Conservation (phyloP, 345 rosid species). For the Salix koriyanagi region DNA sequence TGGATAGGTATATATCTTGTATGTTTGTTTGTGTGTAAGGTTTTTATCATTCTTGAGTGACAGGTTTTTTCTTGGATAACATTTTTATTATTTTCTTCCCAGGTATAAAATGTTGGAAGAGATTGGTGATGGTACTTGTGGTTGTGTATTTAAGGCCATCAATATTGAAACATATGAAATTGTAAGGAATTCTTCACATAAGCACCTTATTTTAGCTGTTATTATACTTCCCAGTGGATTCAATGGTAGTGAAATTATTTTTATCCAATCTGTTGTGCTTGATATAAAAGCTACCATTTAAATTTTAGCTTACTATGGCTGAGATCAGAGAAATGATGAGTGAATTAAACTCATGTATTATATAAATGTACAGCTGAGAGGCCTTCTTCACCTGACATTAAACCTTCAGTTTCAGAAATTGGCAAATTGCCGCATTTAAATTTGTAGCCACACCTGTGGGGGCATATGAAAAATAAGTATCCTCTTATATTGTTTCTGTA, state of each 20-base stretch:
- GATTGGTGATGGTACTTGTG: constrained; percentile 97
- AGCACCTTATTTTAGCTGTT: background rate
- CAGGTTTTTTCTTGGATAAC: background rate
- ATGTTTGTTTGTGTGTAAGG: background rate
- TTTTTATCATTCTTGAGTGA: background rate
- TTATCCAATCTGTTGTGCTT: background rate
- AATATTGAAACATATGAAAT: constrained; percentile 67
- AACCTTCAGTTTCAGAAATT: background rate
- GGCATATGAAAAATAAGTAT: background rate
- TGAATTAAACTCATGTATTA: background rate
- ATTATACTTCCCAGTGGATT: background rate
- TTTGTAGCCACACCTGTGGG: background rate
- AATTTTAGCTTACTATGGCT: too few species aligned
- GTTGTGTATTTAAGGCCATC: constrained; percentile 80
- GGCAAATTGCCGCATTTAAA: background rate
- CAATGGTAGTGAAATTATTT: too few species aligned
- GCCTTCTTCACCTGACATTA: background rate
- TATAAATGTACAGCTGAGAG: background rate
- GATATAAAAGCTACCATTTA: too few species aligned
- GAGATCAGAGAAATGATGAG: background rate
- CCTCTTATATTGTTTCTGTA: background rate
- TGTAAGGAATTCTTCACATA: constrained; percentile 38
- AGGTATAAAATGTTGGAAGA: constrained; percentile 82
- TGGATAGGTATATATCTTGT: constrained; percentile 67
- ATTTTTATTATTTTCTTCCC: constrained; percentile 9